Evolutionary conservation across 202 grass and related monocot genomes (phyloP), one percentile per base, ranked within the genome.

Genomic region (Setaria italica): DNA sequence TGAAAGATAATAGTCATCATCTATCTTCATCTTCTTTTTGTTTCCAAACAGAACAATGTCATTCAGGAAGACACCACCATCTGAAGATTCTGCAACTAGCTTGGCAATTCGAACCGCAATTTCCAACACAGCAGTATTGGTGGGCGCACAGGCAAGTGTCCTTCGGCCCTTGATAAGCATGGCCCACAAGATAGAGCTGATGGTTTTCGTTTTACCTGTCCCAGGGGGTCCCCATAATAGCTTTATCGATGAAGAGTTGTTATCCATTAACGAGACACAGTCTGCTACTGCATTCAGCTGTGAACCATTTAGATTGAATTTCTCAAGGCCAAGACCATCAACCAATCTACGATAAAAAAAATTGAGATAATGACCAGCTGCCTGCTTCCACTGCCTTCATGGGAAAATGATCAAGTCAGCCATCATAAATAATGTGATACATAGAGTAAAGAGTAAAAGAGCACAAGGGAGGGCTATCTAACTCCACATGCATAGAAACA

Each of bases 191-290:
- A 94, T 73, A 50, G 85, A 50, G 68, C 78, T 81, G 43, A 88
- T 92, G 0, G 87, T 92, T 81, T 94, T 94, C 0, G 87, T 94
- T 79, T 94, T 91, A 63, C 92, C 87, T 29, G 87, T 92, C 2
- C 90, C 87, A 67, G 90, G 92, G 15, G 92, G 87, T 3, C 79
- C 87, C 85, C 90, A 94, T 25, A 94, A 81, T 5, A 94, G 90
- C 37, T 86, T 92, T 46, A 94, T 11, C 2, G 85, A 87, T 68
- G 85, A 47, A 7, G 56, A 54, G 53, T 67, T 21, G 20, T 72
- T 21, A 32, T 74, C 14, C n/a, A 58, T 77, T 80, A 25, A 47
- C 7, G 82, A 75, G 37, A 94, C 75, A 65, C 92, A 90, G 46
- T 66, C 78, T 57, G 74, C 42, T 68, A 92, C 68, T 21, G 92